Percentiles rank a stretch among this genome's conserved stretches.
Evolutionary conservation across 371 early-diverging fungal species (phyloP).

Genomic region (Mucor ambiguus): DNA sequence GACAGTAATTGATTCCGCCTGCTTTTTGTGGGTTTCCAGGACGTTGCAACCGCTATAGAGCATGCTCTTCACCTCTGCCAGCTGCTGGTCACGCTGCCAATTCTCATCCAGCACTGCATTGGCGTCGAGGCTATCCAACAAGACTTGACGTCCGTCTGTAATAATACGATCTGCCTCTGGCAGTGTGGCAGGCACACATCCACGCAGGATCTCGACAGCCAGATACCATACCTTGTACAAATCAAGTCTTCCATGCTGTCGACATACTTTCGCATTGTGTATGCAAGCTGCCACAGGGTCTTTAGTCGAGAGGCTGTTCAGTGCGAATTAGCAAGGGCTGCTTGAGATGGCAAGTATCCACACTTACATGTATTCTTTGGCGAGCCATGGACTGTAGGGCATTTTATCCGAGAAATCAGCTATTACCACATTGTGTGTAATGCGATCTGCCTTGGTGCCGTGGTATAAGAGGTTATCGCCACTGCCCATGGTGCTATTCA

Average conservation of each 20-base stretch:
- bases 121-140: slow-evolving; percentile 16
- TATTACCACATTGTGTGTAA: slow-evolving; percentile 44
- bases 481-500: slow-evolving; percentile 34
- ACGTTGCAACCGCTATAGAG: neutral
- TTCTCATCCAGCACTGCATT: slow-evolving; percentile 12
- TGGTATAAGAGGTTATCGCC: slow-evolving; percentile 43
- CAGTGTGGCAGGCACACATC: slow-evolving; percentile 39
- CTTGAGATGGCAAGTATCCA: too few relatives aligned
- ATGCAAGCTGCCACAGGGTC: slow-evolving; percentile 63
- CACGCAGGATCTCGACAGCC: slow-evolving; percentile 66
- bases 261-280: slow-evolving; percentile 65
- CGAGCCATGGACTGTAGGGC: slow-evolving; percentile 59
- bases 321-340: neutral
- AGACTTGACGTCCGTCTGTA: slow-evolving; percentile 19
- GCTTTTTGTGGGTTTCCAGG: neutral
- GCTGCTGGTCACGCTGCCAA: slow-evolving; percentile 27
- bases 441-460: slow-evolving; percentile 43
- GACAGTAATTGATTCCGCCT: neutral
- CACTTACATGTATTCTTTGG: slow-evolving; percentile 56
- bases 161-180: slow-evolving; percentile 25
- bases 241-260: slow-evolving; percentile 51
- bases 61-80: slow-evolving; percentile 24
- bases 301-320: slow-evolving; percentile 42
- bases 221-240: slow-evolving; percentile 73
- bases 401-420: slow-evolving; percentile 51